Conservation (phyloP, 768 basidiomycete genomes). For the Sporobolomyces roseus region DNA sequence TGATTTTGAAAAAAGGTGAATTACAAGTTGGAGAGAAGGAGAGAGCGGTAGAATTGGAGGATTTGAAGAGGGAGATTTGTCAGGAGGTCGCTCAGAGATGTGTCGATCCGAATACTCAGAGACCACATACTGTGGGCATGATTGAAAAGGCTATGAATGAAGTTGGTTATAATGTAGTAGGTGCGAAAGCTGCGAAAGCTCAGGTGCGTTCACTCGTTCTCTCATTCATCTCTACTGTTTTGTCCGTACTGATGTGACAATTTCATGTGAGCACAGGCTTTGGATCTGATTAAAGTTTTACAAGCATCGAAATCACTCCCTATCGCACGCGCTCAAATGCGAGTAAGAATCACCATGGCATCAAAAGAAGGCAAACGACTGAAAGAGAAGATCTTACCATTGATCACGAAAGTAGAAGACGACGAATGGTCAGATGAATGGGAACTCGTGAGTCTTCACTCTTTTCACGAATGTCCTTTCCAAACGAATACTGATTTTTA, state of each 20-base stretch:
- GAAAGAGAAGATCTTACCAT: conserved; percentile 65
- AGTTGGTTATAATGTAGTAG: conserved; percentile 84
- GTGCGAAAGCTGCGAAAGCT: conserved; percentile 84
- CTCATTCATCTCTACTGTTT: background rate
- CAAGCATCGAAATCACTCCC: conserved; percentile 80
- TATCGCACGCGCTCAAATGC: conserved; percentile 89
- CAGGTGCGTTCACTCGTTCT: conserved; percentile 59
- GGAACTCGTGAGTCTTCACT: conserved; percentile 67
- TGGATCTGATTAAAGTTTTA: conserved; percentile 78
- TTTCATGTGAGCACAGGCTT: conserved; percentile 57
- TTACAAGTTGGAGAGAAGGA: conserved; percentile 97
- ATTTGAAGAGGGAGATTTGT: conserved; percentile 82
- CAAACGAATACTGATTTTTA: background rate
- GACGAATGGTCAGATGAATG: conserved; percentile 70
- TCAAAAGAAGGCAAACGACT: conserved; percentile 63
- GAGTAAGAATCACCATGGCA: conserved; percentile 76
- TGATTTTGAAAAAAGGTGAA: conserved; percentile 95
- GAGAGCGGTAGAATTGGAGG: conserved; percentile 78
- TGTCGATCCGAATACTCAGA: conserved; percentile 83
- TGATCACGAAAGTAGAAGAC: conserved; percentile 77
- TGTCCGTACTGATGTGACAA: background rate
- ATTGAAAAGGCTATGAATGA: conserved; percentile 98
- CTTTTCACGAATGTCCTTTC: background rate
- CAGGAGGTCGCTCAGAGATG: conserved; percentile 92
- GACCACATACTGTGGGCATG: conserved; percentile 87